These are phyloP conservation scores for Yamadazyma epiphylla DNA, from an alignment of 1,139 yeast genomes.

Conservation along the genomic window DNA sequence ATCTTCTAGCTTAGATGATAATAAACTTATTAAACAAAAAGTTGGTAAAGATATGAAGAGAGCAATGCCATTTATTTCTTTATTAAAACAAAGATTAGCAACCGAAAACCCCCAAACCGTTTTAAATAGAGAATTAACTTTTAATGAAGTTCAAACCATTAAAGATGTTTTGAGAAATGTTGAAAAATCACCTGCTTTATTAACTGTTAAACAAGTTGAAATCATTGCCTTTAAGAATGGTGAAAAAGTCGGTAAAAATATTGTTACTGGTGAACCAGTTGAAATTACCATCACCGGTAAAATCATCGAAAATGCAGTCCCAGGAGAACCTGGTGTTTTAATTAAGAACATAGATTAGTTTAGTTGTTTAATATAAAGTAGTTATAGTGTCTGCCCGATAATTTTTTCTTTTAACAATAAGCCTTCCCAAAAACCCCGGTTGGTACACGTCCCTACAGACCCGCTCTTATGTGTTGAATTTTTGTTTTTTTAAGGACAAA, in stretches of 20 bases:
- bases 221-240: constrained; percentile 59
- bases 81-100: constrained; percentile 73
- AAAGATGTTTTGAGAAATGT: constrained; percentile 53
- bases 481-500: no score
- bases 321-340: constrained; percentile 89
- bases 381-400: no score
- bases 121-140: constrained; percentile 81
- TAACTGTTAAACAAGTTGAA: constrained; percentile 55
- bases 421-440: no score
- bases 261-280: constrained; percentile 67
- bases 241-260: constrained; percentile 55
- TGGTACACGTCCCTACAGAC: no score
- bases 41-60: constrained; percentile 85
- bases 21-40: constrained; percentile 53
- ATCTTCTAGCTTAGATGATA: constrained; percentile 55
- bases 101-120: constrained; percentile 70
- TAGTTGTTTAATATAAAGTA: no score
- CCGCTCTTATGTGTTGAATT: no score
- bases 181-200: constrained; percentile 62
- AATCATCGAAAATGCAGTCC: constrained; percentile 78
- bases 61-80: constrained; percentile 95
- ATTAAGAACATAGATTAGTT: constrained; percentile 51
- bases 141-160: constrained; percentile 70
- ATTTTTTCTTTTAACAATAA: no score
- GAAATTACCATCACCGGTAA: constrained; percentile 61